Percentiles rank a stretch among this genome's conserved stretches.
Evolutionary conservation across 805 yeast species (phyloP).

Genomic region (Yueomyces sp.): DNA sequence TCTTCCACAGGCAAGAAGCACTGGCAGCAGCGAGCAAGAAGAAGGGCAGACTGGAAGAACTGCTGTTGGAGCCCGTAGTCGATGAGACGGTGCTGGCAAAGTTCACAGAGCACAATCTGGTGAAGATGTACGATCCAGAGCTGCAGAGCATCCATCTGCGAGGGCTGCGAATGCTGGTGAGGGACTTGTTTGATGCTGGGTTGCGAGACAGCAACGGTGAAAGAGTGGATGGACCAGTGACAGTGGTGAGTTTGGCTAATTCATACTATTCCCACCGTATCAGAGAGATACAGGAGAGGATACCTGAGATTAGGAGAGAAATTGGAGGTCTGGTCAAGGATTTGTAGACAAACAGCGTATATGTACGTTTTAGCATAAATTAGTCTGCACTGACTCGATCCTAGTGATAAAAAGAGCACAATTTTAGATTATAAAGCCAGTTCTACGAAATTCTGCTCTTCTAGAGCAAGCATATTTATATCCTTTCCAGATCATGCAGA

Average conservation of each 20-base stretch:
- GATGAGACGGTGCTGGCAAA: conserved; percentile 10
- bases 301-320: conserved; percentile 11
- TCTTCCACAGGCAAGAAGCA: conserved; percentile 17
- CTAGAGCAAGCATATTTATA: no score
- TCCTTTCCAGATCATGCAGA: no score
- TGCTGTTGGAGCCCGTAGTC: conserved; percentile 15
- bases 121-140: conserved; percentile 15
- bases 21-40: conserved; percentile 11
- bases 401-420: no score
- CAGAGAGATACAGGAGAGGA: conserved; percentile 9
- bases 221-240: conserved; percentile 3
- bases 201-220: conserved; percentile 1
- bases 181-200: conserved; percentile 4
- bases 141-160: conserved; percentile 10
- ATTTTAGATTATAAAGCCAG: no score
- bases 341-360: no score
- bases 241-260: conserved; percentile 17
- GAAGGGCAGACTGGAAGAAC: conserved; percentile 4
- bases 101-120: conserved; percentile 14
- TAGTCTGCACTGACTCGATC: no score
- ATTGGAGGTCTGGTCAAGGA: background rate
- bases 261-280: conserved; percentile 16
- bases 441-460: no score
- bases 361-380: no score
- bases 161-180: conserved; percentile 10